These are phyloP conservation scores for Pharnaceum exiguum DNA, from an alignment of 148 eudicot species.

Conservation along the genomic window DNA sequence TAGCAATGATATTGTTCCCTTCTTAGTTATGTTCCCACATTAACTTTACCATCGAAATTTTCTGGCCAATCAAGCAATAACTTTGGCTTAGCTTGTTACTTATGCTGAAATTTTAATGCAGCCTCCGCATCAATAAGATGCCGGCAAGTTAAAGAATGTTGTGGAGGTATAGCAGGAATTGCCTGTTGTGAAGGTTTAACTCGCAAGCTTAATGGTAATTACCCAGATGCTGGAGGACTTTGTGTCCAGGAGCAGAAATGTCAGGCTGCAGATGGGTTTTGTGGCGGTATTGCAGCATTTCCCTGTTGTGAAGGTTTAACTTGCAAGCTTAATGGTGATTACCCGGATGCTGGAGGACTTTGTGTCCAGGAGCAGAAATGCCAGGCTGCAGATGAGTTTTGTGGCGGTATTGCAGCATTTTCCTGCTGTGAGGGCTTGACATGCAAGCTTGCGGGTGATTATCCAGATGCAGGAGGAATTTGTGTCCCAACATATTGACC, in stretches of 20 bases:
- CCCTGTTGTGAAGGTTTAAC: neutral
- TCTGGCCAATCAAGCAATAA: neutral
- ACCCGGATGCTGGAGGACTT: neutral
- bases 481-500: constrained; percentile 2
- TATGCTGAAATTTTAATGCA: too few species aligned
- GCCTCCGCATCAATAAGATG: too few species aligned
- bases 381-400: constrained; percentile 5
- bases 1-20: too few species aligned
- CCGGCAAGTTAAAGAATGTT: neutral
- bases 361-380: neutral
- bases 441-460: constrained; percentile 13
- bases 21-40: too few species aligned
- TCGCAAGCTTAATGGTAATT: neutral
- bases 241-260: neutral
- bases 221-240: neutral
- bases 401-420: constrained; percentile 21
- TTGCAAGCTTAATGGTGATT: too few species aligned
- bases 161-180: neutral
- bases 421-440: constrained; percentile 6
- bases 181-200: neutral
- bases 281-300: neutral
- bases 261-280: too few species aligned
- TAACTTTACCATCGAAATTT: too few species aligned
- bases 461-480: constrained; percentile 15
- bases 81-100: neutral